A percentile compares a stretch with the other conserved stretches of the same genome.
These are phyloP conservation scores for Gastrolobium bilobum DNA, from an alignment of 306 rosid species.

Conservation along the genomic window DNA sequence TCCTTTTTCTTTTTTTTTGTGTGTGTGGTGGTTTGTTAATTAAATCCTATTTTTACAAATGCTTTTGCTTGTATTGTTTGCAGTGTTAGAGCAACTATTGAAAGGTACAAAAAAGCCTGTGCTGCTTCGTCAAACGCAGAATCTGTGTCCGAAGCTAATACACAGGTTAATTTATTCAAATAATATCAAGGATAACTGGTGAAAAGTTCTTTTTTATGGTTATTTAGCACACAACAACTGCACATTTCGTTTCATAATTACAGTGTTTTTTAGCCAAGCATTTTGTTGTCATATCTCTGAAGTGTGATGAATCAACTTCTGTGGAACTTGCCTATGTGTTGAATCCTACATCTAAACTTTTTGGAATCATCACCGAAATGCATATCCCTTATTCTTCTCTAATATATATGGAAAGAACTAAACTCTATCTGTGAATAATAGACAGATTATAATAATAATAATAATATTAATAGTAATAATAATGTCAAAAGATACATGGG, in stretches of 20 bases:
- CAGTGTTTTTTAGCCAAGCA: too few species aligned
- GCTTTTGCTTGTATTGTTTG: slow-evolving; percentile 10
- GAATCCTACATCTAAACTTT: too few species aligned
- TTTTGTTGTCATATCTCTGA: too few species aligned
- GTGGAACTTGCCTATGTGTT: too few species aligned
- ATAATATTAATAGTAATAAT: too few species aligned
- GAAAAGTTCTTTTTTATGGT: neutral
- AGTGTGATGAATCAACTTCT: too few species aligned
- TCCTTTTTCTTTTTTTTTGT: too few species aligned
- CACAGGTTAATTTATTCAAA: slow-evolving; percentile 63
- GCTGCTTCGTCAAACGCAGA: slow-evolving; percentile 72
- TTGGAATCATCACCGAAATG: too few species aligned
- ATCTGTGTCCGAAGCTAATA: slow-evolving; percentile 82
- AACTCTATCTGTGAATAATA: neutral
- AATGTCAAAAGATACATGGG: too few species aligned
- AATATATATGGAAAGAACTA: neutral
- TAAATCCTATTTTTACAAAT: neutral
- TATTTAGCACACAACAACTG: neutral
- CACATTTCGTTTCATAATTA: too few species aligned
- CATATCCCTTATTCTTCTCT: neutral
- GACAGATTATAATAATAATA: too few species aligned
- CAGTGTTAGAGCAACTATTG: slow-evolving; percentile 93
- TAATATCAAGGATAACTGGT: neutral
- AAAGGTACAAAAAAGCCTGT: slow-evolving; percentile 90
- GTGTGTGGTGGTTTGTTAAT: neutral